These are phyloP conservation scores for Trichosporon sp. DNA, from an alignment of 1,284 basidiomycete genomes.

Conservation along the genomic window DNA sequence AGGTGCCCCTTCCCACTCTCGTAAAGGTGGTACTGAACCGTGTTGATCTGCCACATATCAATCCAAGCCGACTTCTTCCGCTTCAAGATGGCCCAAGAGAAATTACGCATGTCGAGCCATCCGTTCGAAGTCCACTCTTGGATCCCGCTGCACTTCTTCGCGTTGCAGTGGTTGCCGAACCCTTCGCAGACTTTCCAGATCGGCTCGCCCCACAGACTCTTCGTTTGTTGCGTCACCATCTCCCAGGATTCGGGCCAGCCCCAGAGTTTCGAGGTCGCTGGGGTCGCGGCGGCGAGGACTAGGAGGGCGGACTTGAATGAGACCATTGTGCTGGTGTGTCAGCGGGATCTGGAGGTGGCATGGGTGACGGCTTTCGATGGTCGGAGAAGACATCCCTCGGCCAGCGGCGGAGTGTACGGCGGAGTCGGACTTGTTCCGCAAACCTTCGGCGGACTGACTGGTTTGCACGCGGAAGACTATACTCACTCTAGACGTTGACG, in stretches of 20 bases:
- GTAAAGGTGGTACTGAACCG: neutral
- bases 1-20: neutral
- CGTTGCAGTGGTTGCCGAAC: neutral
- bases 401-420: no score
- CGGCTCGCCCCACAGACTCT: neutral
- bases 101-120: neutral
- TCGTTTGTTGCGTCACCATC: neutral
- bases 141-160: neutral
- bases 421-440: no score
- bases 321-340: neutral
- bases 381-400: no score
- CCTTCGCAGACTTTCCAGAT: neutral
- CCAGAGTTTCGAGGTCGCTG: neutral
- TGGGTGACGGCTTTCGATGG: no score
- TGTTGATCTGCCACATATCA: neutral
- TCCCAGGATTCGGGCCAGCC: neutral
- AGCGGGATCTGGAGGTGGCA: neutral
- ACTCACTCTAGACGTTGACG: no score
- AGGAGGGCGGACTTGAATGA: neutral
- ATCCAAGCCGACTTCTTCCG: neutral
- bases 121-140: neutral
- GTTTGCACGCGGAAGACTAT: no score
- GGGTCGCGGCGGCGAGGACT: neutral
- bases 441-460: no score
- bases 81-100: neutral